Evolutionary conservation across 148 eudicot species (phyloP), one percentile per base, ranked within the genome.

Genomic region (Rhododendron griersonianum): DNA sequence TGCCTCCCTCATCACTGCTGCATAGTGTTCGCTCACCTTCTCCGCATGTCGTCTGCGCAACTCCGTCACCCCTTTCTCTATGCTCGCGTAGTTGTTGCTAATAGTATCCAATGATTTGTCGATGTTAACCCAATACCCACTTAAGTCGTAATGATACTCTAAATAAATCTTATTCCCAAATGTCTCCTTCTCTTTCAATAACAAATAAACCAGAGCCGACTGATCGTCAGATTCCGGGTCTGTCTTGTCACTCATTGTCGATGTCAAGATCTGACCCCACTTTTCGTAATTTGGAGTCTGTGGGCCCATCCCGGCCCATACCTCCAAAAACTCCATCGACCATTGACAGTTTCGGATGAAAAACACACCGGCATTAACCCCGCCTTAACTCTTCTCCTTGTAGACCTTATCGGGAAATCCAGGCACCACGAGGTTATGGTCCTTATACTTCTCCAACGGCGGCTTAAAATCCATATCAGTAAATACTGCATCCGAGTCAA

Each of bases 281-380:
- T 92, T 91, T 0, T 81, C 88, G 25, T 87, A 93, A 16, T 92
- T 90, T 21, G 94, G 94, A 82, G 90, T 91, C 11, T 87, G 83
- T 7, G 98, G 98, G 75, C 96, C 98, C 92, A 95, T 93, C 1
- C n/a, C 39, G 51, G 88, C 91, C 98, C 98, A 95, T 0, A 53
- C 86, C 15, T 91, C 93, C 84, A 94, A 30, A 19, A 94, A 86
- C 35, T 93, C 95, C 91, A 95, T 88, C 6, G 98, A 91, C 98
- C 98, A 95, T 50, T 63, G 71, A 63, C 71, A 63, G 1, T 63
- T 63, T 7, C 71, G 13, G 25, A 63, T 23, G 11, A 63, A n/a
- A 63, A 63, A 63, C 1, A 63, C 71, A 6, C 71, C 30, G 3
- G 71, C 11, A 0, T 63, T 63, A 23, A 63, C 93, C 93, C 80